phyloP scores from a whole-genome alignment of 768 basidiomycete species.

The Phylloporus rhodoxanthus region DNA sequence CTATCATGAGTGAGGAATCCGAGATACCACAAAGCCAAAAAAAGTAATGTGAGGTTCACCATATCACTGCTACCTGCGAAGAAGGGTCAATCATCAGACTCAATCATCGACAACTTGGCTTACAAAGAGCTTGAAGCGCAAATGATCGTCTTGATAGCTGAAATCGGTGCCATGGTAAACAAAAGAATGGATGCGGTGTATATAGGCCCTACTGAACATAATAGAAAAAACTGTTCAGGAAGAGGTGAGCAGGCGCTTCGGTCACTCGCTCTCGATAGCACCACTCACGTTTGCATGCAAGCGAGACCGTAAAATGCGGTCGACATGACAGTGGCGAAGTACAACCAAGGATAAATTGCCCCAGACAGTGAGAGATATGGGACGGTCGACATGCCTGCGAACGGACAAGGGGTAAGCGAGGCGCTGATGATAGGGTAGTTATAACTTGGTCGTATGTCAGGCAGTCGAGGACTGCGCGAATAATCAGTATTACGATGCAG shows the following conservation, averaged over 20 bases:
- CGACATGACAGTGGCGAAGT: neutral
- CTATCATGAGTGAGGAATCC: neutral
- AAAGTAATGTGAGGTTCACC: too few relatives aligned
- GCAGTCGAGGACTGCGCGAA: too few relatives aligned
- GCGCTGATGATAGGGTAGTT: too few relatives aligned
- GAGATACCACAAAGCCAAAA: too few relatives aligned
- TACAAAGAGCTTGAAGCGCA: neutral
- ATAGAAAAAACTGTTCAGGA: constrained; percentile 1
- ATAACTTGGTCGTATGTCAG: too few relatives aligned
- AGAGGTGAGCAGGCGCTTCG: too few relatives aligned
- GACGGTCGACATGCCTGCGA: neutral
- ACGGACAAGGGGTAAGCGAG: neutral
- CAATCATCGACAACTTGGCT: neutral
- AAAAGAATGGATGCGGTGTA: neutral
- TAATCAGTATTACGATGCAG: too few relatives aligned
- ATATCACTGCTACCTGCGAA: too few relatives aligned
- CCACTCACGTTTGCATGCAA: constrained; percentile 3
- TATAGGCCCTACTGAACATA: neutral
- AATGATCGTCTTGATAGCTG: neutral
- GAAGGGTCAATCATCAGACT: too few relatives aligned
- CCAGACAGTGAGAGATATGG: neutral
- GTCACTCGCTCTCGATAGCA: too few relatives aligned
- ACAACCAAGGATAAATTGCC: neutral
- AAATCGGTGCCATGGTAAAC: neutral
- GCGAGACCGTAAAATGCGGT: neutral